Conservation (phyloP, 345 rosid genomes). For the Salix udensis region DNA sequence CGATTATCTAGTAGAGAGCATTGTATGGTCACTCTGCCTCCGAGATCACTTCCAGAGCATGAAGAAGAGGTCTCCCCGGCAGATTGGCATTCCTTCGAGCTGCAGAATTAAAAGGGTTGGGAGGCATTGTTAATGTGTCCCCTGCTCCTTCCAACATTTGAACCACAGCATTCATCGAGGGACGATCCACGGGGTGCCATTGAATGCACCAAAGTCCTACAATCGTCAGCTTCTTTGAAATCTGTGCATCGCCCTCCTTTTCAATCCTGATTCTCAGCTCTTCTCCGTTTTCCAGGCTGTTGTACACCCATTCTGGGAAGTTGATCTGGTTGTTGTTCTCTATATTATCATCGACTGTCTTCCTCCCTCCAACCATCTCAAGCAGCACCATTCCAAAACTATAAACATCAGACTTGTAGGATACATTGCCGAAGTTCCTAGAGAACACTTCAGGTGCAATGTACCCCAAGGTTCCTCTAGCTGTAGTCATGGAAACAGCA, state of each 20-base stretch:
- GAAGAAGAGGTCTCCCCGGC: constrained; percentile 5
- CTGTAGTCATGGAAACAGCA: constrained; percentile 27
- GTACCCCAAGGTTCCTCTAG: constrained; percentile 24
- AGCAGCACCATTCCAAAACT: constrained; percentile 24
- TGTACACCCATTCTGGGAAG: constrained; percentile 11
- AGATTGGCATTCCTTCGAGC: neutral
- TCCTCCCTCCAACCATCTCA: constrained; percentile 27
- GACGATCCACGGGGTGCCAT: constrained; percentile 13
- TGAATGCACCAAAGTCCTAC: constrained; percentile 15
- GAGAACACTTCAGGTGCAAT: constrained; percentile 29
- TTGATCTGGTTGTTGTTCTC: neutral
- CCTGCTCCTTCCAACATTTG: constrained; percentile 5
- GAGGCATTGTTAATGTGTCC: neutral
- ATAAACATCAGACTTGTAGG: constrained; percentile 25
- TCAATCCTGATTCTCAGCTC: constrained; percentile 4
- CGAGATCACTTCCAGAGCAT: neutral
- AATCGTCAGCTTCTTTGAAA: constrained; percentile 10
- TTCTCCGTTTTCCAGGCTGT: constrained; percentile 8
- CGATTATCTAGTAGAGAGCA: neutral
- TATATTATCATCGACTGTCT: neutral
- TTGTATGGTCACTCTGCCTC: neutral
- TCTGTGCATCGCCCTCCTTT: neutral
- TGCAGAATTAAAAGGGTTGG: constrained; percentile 5
- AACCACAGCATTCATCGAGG: neutral
- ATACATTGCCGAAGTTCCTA: constrained; percentile 23